phyloP scores from a whole-genome alignment of 169 alveolate genomes.

The Eimeria falciformis region DNA sequence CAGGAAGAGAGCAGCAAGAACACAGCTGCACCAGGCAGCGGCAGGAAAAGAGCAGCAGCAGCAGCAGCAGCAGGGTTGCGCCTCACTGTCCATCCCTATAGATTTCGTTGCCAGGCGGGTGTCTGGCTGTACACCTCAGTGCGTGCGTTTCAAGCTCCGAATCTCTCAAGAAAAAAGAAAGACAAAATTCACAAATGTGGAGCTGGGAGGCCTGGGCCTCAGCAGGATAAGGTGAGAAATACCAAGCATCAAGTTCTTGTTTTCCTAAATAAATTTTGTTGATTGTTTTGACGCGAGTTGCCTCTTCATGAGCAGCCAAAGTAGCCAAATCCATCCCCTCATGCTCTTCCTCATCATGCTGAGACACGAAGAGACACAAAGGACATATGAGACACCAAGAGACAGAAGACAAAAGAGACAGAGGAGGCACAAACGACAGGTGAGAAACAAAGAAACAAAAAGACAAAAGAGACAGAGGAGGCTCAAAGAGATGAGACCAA shows the following conservation, averaged over 20 bases:
- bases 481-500: background rate
- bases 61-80: background rate
- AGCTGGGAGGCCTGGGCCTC: constrained; percentile 94
- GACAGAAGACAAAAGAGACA: background rate
- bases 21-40: constrained; percentile 86
- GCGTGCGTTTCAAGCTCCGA: constrained; percentile 92
- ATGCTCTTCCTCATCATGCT: constrained; percentile 77
- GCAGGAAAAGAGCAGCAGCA: constrained; percentile 80
- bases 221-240: constrained; percentile 98
- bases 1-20: background rate
- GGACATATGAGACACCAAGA: background rate
- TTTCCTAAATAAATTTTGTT: constrained; percentile 94
- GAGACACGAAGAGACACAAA: background rate
- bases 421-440: background rate
- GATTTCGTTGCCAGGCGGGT: constrained; percentile 99
- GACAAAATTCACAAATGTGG: constrained; percentile 97
- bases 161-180: constrained; percentile 88
- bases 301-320: constrained; percentile 95
- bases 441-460: background rate
- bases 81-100: constrained; percentile 82
- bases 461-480: background rate
- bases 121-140: constrained; percentile 90
- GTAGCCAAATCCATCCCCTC: constrained; percentile 83
- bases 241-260: constrained; percentile 96
- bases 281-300: constrained; percentile 96